Evolutionary conservation across 306 rosid genomes (phyloP).

Genomic region (Cicer cuneatum): DNA sequence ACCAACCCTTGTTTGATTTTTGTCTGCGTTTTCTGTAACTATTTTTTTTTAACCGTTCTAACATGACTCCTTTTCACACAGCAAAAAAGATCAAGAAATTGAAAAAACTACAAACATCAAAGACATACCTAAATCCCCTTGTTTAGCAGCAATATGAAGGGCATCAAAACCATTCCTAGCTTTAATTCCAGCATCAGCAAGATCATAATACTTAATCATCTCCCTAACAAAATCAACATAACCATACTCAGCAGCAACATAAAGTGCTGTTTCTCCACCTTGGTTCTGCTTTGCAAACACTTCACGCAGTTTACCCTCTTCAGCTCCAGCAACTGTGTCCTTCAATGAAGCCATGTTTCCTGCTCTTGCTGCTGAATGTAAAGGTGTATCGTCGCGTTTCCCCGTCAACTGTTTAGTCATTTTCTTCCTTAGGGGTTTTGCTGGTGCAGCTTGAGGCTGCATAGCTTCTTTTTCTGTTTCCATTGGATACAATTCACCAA

Average conservation of each 20-base stretch:
- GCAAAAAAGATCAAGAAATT: background rate
- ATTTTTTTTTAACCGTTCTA: background rate
- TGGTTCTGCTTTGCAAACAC: slow-evolving; percentile 77
- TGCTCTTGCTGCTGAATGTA: slow-evolving; percentile 83
- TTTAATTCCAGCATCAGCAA: slow-evolving; percentile 77
- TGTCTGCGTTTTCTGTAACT: too few relatives aligned
- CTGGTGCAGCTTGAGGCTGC: slow-evolving; percentile 51
- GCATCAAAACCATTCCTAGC: slow-evolving; percentile 96
- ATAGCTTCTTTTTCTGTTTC: slow-evolving; percentile 49
- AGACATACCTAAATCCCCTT: slow-evolving; percentile 79
- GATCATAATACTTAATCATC: slow-evolving; percentile 78
- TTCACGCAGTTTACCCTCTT: slow-evolving; percentile 58
- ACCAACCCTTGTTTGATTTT: too few relatives aligned
- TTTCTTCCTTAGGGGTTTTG: slow-evolving; percentile 65
- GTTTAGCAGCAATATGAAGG: slow-evolving; percentile 97
- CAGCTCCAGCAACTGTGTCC: slow-evolving; percentile 55
- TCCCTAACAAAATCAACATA: slow-evolving; percentile 82
- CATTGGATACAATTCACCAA: slow-evolving; percentile 53
- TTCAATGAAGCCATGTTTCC: slow-evolving; percentile 59
- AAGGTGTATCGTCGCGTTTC: slow-evolving; percentile 77
- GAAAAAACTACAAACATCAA: background rate
- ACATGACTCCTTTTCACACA: background rate
- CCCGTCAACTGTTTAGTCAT: slow-evolving; percentile 94
- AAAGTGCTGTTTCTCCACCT: slow-evolving; percentile 88
- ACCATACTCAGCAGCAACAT: slow-evolving; percentile 91